phyloP scores from a whole-genome alignment of 805 yeast genomes.

The Barnettozyma vustinii region DNA sequence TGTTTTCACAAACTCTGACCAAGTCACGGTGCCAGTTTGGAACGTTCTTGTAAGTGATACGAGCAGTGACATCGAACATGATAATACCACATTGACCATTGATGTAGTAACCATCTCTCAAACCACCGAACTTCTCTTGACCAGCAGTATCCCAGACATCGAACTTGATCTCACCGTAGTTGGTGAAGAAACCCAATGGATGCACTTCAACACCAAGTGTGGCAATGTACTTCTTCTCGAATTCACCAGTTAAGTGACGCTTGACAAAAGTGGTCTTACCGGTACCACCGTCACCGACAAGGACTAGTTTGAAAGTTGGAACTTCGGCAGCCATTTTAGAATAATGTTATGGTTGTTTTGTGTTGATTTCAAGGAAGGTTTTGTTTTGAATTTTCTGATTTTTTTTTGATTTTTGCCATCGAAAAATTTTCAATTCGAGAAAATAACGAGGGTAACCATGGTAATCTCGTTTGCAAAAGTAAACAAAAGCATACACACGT shows the following conservation, averaged over 20 bases:
- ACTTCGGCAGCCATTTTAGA: constrained; percentile 60
- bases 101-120: constrained; percentile 99
- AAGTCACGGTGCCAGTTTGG: constrained; percentile 99
- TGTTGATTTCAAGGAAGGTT: background rate
- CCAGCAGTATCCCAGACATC: constrained; percentile 99
- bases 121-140: constrained; percentile 99
- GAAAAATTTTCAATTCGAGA: constrained; percentile 4
- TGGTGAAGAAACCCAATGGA: constrained; percentile 96
- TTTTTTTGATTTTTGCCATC: constrained; percentile 9
- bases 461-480: background rate
- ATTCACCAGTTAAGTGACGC: constrained; percentile 99
- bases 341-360: background rate
- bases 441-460: background rate
- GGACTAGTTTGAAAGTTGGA: constrained; percentile 96
- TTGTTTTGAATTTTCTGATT: constrained; percentile 1
- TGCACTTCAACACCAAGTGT: constrained; percentile 99
- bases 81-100: constrained; percentile 99
- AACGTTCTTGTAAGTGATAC: constrained; percentile 99
- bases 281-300: constrained; percentile 99
- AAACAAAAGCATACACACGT: background rate
- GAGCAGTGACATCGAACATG: constrained; percentile 99
- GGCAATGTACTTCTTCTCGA: constrained; percentile 98
- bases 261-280: constrained; percentile 99
- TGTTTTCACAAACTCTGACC: constrained; percentile 99
- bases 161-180: constrained; percentile 97